These are phyloP conservation scores for Lantana camara DNA, from an alignment of 257 asterid genomes.

Conservation along the genomic window DNA sequence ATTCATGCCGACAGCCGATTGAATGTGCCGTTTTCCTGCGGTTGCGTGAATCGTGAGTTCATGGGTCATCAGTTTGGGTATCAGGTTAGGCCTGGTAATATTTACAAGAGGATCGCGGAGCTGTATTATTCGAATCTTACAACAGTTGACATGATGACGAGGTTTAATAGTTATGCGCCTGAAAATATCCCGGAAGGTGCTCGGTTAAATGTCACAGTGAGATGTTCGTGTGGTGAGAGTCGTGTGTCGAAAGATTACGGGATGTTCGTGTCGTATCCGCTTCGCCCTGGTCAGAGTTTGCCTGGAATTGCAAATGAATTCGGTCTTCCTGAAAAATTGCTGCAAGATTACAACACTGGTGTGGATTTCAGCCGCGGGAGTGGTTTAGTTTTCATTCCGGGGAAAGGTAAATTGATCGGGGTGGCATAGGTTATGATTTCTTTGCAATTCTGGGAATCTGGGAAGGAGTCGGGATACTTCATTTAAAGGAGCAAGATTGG, in stretches of 20 bases:
- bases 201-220: constrained; percentile 51
- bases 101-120: constrained; percentile 37
- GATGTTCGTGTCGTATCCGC: constrained; percentile 60
- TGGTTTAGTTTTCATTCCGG: constrained; percentile 68
- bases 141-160: constrained; percentile 50
- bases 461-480: too few species aligned
- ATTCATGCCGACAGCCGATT: constrained; percentile 41
- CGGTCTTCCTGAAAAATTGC: constrained; percentile 44
- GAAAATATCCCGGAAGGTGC: constrained; percentile 30
- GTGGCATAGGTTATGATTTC: neutral
- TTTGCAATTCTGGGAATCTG: too few species aligned
- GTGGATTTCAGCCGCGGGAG: constrained; percentile 54
- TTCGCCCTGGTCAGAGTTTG: constrained; percentile 50
- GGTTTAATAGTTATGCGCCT: constrained; percentile 45
- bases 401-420: constrained; percentile 49
- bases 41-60: constrained; percentile 44
- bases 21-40: constrained; percentile 59
- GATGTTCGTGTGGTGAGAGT: constrained; percentile 64
- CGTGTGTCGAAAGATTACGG: constrained; percentile 61
- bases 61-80: constrained; percentile 55
- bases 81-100: constrained; percentile 35
- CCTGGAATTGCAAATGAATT: constrained; percentile 33
- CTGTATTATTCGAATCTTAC: constrained; percentile 58
- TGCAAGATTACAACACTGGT: constrained; percentile 62
- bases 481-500: too few species aligned